Base-by-base conservation (phyloP, 2,329 filamentous ascomycete genomes). In the Stagonosporopsis chrysanthemi region DNA sequence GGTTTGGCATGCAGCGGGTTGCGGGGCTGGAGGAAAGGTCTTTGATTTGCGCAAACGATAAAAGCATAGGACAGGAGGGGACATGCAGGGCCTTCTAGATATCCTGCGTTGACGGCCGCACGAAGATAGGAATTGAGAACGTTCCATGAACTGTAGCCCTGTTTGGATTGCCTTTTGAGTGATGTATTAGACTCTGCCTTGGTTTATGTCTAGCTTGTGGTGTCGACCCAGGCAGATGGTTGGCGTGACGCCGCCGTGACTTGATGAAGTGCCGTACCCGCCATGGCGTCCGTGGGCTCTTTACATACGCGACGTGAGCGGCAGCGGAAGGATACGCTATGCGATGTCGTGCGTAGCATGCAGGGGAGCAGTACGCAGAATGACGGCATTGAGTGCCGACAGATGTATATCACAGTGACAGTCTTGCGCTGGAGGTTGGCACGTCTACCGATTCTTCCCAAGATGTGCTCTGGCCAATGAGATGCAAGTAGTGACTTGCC, bases 21-120 rank as follows among this genome's bases (percentile, higher is more conserved):
- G 56, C 57, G 63, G 58, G 62, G 54, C 65, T 62, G 69, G 62
- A 60, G 61, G 63, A 58, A 26, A 51, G 65, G 62, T 56, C 47
- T 62, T 42, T 68, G 65, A 51, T 54, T 62, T 68, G 62, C 60
- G 64, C 60, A 67, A 3, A 45, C 17, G 48, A 48, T 52, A 41
- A 63, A 73, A 74, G 66, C 56, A 68, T 57, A 62, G 61, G 55
- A 73, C 71, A 70, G 59, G 33, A 38, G 45, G 55, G 56, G 55
- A 53, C 52, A 69, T 67, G 68, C 62, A 63, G 64, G 62, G 54
- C 33, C 36, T 44, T 61, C 55, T 44, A 61, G 64, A 69, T 65
- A 68, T 67, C 59, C 69, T 66, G 57, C 46, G 43, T 47, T 52
- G 48, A 44, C 43, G 54, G 39, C 54, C 36, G 29, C 11, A 44